Evolutionary conservation across 345 rosid genomes (phyloP), one percentile per base, ranked within the genome.

Genomic region (Clarkia xantiana): DNA sequence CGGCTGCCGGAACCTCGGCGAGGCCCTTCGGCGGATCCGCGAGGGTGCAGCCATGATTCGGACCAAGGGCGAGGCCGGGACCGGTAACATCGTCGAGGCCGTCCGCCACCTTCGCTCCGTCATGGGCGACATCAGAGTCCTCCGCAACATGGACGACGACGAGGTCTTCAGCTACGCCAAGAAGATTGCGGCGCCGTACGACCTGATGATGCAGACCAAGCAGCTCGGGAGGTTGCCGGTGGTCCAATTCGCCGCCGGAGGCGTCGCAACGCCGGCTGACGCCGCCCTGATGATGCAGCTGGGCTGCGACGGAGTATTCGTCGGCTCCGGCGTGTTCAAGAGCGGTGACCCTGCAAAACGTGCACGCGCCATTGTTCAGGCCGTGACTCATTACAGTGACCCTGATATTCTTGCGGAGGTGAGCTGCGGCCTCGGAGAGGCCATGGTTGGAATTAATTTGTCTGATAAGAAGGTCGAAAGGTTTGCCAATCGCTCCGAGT

Each of bases 11-110:
- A 85, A 82, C 23, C 65, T 85, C 20, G 95, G 95, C 9, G 91
- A 85, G 54, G 95, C 93, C 4, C 67, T 86, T 23, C 42, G 93
- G 18, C 46, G 93, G 58, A 72, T 82, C 52, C 82, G 86, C 4
- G 95, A 86, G 55, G 88, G 93, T 9, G 85, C 95, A 0, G 88
- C 88, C 1, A 86, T 86, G 95, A 86, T 86, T 23, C 59, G 95
- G 7, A 86, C 95, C 13, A 82, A 86, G 53, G 95, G 93, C 0
- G 93, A 86, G 55, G 95, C 93, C 0, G 95, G 95, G 3, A 82
- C 86, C 0, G 95, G 95, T 2, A 86, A 86, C 58, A 53, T 86
- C 0, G 57, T 86, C 11, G 88, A 86, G 58, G 93, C 95, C 11
- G 93, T 86, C 9, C 70, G 86, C 65, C 91, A 86, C 46, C 81